Conservation (phyloP, 768 basidiomycete species). For the Boletus patriciae region DNA sequence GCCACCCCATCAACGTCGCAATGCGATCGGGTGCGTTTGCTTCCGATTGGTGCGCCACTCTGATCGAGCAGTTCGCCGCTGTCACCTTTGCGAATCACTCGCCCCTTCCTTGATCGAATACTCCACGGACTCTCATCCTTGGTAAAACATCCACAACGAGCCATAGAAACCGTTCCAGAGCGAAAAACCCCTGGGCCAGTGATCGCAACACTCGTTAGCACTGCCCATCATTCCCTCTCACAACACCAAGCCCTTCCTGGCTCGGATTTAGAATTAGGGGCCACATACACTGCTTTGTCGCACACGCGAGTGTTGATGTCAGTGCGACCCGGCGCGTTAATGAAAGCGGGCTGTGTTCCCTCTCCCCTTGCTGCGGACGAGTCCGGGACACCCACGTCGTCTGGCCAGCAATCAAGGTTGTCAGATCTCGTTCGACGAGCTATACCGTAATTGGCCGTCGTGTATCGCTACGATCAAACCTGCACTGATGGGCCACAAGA, state of each 20-base stretch:
- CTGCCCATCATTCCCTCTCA: background rate
- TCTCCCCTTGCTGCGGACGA: background rate
- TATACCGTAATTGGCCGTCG: slow-evolving; percentile 4
- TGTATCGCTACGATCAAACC: slow-evolving; percentile 19
- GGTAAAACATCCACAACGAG: background rate
- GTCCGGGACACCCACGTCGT: background rate
- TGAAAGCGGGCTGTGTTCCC: slow-evolving; percentile 14
- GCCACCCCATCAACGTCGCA: slow-evolving; percentile 2
- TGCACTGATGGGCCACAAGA: slow-evolving; percentile 1
- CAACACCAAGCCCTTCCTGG: background rate
- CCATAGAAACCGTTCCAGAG: background rate
- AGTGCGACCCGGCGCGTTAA: slow-evolving; percentile 9
- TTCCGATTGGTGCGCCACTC: background rate
- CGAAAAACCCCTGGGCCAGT: background rate
- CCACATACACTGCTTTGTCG: slow-evolving; percentile 6
- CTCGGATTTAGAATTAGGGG: background rate
- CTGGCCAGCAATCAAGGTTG: background rate
- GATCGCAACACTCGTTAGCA: slow-evolving; percentile 7
- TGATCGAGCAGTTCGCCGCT: slow-evolving; percentile 16
- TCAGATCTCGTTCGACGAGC: background rate
- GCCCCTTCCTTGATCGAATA: background rate
- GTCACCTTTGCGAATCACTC: slow-evolving; percentile 2
- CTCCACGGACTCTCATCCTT: background rate
- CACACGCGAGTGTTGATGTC: slow-evolving; percentile 4
- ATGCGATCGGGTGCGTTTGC: background rate